These are phyloP conservation scores for Cinnamomum micranthum DNA, from an alignment of 164 flowering plant species.

Conservation along the genomic window DNA sequence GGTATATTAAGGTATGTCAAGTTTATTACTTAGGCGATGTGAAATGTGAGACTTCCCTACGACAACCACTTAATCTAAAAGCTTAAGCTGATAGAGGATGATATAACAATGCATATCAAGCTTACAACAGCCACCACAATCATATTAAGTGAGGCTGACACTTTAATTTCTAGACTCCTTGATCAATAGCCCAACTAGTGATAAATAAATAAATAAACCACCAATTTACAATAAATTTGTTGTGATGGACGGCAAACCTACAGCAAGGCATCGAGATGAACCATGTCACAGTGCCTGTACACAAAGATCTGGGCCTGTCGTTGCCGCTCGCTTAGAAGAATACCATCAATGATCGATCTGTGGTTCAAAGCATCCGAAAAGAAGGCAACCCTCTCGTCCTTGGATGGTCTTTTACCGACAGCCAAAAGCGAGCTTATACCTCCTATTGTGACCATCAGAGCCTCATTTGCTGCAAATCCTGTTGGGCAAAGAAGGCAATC, in stretches of 20 bases:
- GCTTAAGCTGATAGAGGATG: too few relatives aligned
- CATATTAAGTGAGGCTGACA: conserved; percentile 3
- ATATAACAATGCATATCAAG: too few relatives aligned
- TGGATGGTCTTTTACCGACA: conserved; percentile 33
- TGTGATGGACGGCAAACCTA: conserved; percentile 30
- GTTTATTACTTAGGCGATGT: too few relatives aligned
- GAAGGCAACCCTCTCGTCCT: conserved; percentile 63
- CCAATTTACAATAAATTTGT: neutral
- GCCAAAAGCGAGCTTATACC: conserved; percentile 57
- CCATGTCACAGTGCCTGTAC: conserved; percentile 83
- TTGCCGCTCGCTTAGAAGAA: conserved; percentile 80
- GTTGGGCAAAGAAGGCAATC: conserved; percentile 99
- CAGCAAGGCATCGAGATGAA: conserved; percentile 68
- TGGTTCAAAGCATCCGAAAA: conserved; percentile 95
- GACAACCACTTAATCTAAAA: conserved; percentile 7
- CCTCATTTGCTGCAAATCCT: conserved; percentile 93
- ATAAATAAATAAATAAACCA: neutral
- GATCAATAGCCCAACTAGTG: too few relatives aligned
- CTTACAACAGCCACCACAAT: neutral
- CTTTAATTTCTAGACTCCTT: too few relatives aligned
- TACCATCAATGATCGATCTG: conserved; percentile 93
- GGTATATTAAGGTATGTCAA: too few relatives aligned
- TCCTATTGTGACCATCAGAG: conserved; percentile 78
- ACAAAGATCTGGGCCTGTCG: conserved; percentile 50
- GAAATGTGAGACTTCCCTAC: too few relatives aligned